These are phyloP conservation scores for Catharanthus roseus DNA, from an alignment of 257 asterid genomes.

Conservation along the genomic window DNA sequence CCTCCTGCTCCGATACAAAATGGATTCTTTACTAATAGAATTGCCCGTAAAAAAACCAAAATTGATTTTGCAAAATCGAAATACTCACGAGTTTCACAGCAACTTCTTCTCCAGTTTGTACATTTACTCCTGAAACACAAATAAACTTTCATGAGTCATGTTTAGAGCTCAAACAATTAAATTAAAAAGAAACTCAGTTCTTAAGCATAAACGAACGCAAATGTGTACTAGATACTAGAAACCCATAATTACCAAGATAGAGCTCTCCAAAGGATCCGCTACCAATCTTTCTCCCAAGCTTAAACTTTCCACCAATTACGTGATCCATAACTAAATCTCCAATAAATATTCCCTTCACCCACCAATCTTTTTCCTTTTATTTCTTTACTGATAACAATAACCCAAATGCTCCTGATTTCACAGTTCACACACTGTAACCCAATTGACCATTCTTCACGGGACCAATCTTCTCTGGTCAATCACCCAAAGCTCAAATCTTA, in stretches of 20 bases:
- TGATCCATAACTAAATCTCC: conserved; percentile 54
- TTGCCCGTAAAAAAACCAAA: neutral
- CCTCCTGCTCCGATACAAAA: neutral
- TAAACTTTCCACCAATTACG: conserved; percentile 73
- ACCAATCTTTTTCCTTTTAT: neutral
- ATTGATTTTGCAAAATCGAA: neutral
- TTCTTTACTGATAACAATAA: neutral
- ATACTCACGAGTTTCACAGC: conserved; percentile 81
- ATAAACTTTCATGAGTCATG: conserved; percentile 9
- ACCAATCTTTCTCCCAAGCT: conserved; percentile 89
- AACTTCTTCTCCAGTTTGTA: conserved; percentile 84
- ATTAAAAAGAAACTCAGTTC: neutral
- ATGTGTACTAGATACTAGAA: conserved; percentile 11
- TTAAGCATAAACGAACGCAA: neutral
- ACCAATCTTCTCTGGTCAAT: conserved; percentile 5
- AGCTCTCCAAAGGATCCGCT: conserved; percentile 97
- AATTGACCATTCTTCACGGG: conserved; percentile 12
- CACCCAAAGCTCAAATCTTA: conserved; percentile 21
- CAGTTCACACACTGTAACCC: conserved; percentile 5
- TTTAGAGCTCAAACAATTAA: neutral
- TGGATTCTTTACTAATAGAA: neutral
- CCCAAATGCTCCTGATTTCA: conserved; percentile 15
- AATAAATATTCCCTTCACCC: neutral
- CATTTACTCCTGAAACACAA: conserved; percentile 55
- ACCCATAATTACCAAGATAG: conserved; percentile 51